Evolutionary conservation across 208 protist genomes (phyloP).

Genomic region (Acanthamoeba sp.): DNA sequence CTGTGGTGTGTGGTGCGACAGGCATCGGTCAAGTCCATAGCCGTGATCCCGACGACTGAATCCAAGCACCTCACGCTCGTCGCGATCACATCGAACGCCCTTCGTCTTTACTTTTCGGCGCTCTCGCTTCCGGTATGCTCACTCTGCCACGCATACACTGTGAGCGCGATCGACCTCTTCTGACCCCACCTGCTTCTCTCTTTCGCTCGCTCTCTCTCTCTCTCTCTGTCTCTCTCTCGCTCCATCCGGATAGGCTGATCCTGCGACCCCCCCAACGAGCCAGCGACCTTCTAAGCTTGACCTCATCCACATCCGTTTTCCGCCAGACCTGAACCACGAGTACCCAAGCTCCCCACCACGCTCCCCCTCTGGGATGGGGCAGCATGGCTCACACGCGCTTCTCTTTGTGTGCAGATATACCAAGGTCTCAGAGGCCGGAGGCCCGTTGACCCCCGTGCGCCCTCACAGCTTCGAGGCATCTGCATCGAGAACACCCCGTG

Average conservation of each 20-base stretch:
- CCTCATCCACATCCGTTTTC: conserved; percentile 70
- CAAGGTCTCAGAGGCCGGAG: neutral
- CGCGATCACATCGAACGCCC: conserved; percentile 44
- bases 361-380: neutral
- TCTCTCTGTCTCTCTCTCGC: conserved; percentile 36
- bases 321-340: conserved; percentile 36
- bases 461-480: neutral
- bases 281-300: neutral
- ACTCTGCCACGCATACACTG: neutral
- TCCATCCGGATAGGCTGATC: neutral
- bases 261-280: neutral
- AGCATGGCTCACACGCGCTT: neutral
- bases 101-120: conserved; percentile 52
- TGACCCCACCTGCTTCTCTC: too few species aligned
- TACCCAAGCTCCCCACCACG: neutral
- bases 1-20: neutral
- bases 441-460: neutral
- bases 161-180: too few species aligned
- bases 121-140: neutral
- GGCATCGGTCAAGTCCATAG: conserved; percentile 65
- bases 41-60: conserved; percentile 38
- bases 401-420: neutral
- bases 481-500: neutral
- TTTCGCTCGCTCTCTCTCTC: conserved; percentile 47
- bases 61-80: conserved; percentile 73